Conservation (phyloP, 805 yeast genomes). For the Wickerhamiella australiensis region DNA sequence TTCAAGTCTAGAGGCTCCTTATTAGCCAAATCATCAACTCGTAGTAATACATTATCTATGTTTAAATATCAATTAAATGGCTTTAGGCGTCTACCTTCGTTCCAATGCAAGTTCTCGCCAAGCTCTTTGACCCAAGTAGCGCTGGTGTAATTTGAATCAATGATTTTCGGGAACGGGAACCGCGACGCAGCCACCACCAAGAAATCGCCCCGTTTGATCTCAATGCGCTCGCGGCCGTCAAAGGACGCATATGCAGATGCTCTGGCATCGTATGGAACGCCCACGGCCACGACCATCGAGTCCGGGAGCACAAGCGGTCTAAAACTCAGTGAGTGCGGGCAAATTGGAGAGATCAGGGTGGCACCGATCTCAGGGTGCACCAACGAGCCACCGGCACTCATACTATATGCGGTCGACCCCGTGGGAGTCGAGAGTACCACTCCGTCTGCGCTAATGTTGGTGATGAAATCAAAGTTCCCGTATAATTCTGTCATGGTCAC, state of each 20-base stretch:
- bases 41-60: too few relatives aligned
- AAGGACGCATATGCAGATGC: constrained; percentile 95
- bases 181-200: constrained; percentile 76
- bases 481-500: constrained; percentile 80
- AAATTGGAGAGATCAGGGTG: constrained; percentile 84
- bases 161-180: constrained; percentile 88
- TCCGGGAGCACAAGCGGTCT: constrained; percentile 88
- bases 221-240: constrained; percentile 84
- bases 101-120: constrained; percentile 76
- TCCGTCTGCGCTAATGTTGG: constrained; percentile 92
- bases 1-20: neutral
- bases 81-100: constrained; percentile 77
- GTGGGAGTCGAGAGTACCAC: constrained; percentile 88
- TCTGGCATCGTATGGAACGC: constrained; percentile 70
- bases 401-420: constrained; percentile 90
- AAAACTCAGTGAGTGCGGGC: constrained; percentile 90
- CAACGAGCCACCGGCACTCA: constrained; percentile 89
- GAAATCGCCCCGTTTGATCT: constrained; percentile 70
- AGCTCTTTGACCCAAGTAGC: constrained; percentile 73
- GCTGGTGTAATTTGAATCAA: constrained; percentile 38
- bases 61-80: constrained; percentile 21
- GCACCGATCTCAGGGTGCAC: constrained; percentile 93
- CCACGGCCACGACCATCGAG: constrained; percentile 72
- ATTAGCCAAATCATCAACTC: too few relatives aligned
- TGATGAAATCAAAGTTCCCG: constrained; percentile 73